phyloP scores from a whole-genome alignment of 331 rosid species.

The Prunus yedoensis region DNA sequence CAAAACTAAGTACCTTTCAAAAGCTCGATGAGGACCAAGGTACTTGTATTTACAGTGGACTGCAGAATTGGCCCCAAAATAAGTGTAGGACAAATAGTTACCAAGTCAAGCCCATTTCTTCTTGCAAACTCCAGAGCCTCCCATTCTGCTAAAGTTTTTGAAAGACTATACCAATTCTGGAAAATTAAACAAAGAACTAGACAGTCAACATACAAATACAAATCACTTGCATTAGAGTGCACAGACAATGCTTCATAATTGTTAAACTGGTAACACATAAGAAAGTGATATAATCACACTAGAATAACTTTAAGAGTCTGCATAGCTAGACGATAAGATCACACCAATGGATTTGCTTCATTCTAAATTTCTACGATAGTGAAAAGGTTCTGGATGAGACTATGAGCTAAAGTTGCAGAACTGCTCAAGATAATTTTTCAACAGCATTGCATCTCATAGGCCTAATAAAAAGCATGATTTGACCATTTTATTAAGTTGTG shows the following conservation, averaged over 20 bases:
- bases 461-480: not conserved
- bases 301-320: not conserved
- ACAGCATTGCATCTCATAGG: too few relatives aligned
- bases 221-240: not conserved
- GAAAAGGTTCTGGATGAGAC: not conserved
- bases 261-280: not conserved
- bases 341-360: not conserved
- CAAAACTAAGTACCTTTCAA: constrained; percentile 48
- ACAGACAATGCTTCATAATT: not conserved
- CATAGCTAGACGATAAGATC: not conserved
- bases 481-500: not conserved
- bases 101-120: constrained; percentile 48
- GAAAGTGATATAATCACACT: not conserved
- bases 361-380: not conserved
- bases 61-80: constrained; percentile 72
- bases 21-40: constrained; percentile 49
- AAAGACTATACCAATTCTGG: constrained; percentile 71
- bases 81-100: constrained; percentile 59
- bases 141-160: constrained; percentile 79
- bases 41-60: constrained; percentile 69
- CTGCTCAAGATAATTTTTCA: not conserved
- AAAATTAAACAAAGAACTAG: not conserved
- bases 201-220: not conserved
- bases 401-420: not conserved
- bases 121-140: constrained; percentile 55